A percentile compares a stretch with the other conserved stretches of the same genome.
phyloP scores from a whole-genome alignment of 768 basidiomycete genomes.

The Trametes villosa region DNA sequence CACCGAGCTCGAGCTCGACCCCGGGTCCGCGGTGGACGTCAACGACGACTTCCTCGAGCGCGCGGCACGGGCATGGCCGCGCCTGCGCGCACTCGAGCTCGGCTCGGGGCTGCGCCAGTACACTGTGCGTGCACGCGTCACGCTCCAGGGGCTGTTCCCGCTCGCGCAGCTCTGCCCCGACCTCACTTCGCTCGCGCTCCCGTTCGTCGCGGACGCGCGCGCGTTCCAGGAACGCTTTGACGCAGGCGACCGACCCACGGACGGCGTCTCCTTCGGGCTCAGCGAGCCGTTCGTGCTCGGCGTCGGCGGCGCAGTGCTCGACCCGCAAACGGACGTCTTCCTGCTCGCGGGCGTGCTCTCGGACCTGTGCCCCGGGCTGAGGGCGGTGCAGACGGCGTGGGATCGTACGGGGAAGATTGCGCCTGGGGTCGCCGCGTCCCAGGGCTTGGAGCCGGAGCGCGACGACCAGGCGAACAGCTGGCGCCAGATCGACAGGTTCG shows the following conservation, averaged over 20 bases:
- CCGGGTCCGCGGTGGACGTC: constrained; percentile 10
- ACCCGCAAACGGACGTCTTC: neutral
- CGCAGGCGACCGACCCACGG: constrained; percentile 1
- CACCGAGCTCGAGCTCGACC: constrained; percentile 4
- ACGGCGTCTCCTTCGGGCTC: constrained; percentile 2
- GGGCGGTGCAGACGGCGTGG: constrained; percentile 10
- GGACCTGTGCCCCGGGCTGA: constrained; percentile 17
- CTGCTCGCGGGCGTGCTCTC: constrained; percentile 17
- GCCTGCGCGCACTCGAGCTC: constrained; percentile 15
- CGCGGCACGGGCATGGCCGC: constrained; percentile 16
- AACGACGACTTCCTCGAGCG: constrained; percentile 20
- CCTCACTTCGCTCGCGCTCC: constrained; percentile 8
- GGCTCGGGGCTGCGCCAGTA: constrained; percentile 11
- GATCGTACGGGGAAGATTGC: neutral
- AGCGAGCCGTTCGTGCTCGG: neutral
- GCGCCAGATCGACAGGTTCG: neutral
- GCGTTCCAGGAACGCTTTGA: constrained; percentile 12
- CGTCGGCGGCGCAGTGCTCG: constrained; percentile 3
- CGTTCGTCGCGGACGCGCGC: constrained; percentile 12
- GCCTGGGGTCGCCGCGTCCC: too few relatives aligned
- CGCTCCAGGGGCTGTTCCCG: constrained; percentile 17
- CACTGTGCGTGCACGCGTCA: neutral
- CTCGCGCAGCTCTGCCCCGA: constrained; percentile 16
- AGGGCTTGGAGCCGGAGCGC: too few relatives aligned
- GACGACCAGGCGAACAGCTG: neutral